These are phyloP conservation scores for Venturia effusa DNA, from an alignment of 2,329 filamentous ascomycete genomes.

Conservation along the genomic window DNA sequence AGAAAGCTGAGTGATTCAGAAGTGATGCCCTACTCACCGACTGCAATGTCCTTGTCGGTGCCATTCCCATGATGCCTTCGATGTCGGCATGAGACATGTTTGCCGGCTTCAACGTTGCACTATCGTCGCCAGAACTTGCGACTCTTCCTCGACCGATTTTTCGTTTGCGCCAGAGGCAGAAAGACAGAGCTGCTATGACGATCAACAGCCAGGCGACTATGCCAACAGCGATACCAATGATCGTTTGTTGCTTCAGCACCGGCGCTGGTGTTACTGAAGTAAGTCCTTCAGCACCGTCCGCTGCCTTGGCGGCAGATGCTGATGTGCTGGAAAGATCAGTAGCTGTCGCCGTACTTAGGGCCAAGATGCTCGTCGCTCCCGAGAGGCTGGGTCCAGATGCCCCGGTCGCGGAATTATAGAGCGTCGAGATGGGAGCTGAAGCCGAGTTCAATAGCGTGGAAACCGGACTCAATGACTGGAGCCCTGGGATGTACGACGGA, in stretches of 20 bases:
- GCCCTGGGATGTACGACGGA: neutral
- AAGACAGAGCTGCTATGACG: neutral
- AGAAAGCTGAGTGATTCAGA: neutral
- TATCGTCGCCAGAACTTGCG: neutral
- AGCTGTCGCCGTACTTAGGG: neutral
- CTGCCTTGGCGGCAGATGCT: neutral
- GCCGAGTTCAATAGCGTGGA: neutral
- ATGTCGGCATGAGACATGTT: neutral
- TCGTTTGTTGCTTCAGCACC: neutral
- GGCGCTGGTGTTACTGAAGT: neutral
- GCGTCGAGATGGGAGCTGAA: neutral
- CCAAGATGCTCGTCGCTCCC: neutral
- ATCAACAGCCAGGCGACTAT: neutral
- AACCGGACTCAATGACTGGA: neutral
- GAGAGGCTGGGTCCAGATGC: neutral
- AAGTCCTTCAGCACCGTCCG: neutral
- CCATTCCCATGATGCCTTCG: neutral
- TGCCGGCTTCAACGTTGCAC: neutral
- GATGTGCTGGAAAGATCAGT: neutral
- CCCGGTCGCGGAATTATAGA: neutral
- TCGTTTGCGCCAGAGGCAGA: conserved; percentile 1
- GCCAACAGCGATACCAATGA: neutral
- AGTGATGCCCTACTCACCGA: neutral
- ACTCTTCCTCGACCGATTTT: neutral
- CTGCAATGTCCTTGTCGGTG: neutral